Percentiles rank a stretch among this genome's conserved stretches.
phyloP scores from a whole-genome alignment of 2,329 filamentous ascomycete species.

The Cladorrhinum sp. region DNA sequence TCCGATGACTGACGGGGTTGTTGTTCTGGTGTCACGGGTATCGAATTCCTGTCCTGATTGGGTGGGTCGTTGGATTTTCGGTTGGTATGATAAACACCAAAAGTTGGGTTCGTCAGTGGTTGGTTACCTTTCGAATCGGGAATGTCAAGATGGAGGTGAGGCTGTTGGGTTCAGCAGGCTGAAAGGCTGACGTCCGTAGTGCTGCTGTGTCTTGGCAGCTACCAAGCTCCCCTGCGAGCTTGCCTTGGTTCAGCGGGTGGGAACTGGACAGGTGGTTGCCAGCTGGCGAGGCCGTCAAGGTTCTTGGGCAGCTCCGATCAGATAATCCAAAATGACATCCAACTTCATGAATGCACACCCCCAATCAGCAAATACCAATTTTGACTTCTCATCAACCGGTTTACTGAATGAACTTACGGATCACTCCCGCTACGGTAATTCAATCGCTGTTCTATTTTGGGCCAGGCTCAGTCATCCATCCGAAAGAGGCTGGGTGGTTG shows the following conservation, averaged over 20 bases:
- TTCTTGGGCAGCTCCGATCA: background rate
- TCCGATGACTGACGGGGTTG: background rate
- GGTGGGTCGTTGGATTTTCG: background rate
- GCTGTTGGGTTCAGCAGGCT: conserved; percentile 32
- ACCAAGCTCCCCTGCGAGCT: background rate
- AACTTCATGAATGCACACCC: background rate
- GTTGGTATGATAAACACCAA: background rate
- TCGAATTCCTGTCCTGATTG: background rate
- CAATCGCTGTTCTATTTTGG: background rate
- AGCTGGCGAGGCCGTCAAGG: background rate
- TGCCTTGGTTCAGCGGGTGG: background rate
- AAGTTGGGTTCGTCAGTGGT: background rate
- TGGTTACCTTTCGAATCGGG: conserved; percentile 1
- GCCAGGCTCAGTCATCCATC: background rate
- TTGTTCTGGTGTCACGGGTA: background rate
- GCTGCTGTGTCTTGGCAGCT: conserved; percentile 15
- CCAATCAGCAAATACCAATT: background rate
- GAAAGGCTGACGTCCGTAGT: conserved; percentile 38
- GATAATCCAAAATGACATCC: background rate
- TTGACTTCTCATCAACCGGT: no score
- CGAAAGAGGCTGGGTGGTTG: background rate
- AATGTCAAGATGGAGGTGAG: conserved; percentile 18
- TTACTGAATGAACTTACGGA: background rate
- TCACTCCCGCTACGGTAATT: background rate
- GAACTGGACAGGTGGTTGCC: conserved; percentile 1